These are phyloP conservation scores for Candida anglica DNA, from an alignment of 805 yeast genomes.

Conservation along the genomic window DNA sequence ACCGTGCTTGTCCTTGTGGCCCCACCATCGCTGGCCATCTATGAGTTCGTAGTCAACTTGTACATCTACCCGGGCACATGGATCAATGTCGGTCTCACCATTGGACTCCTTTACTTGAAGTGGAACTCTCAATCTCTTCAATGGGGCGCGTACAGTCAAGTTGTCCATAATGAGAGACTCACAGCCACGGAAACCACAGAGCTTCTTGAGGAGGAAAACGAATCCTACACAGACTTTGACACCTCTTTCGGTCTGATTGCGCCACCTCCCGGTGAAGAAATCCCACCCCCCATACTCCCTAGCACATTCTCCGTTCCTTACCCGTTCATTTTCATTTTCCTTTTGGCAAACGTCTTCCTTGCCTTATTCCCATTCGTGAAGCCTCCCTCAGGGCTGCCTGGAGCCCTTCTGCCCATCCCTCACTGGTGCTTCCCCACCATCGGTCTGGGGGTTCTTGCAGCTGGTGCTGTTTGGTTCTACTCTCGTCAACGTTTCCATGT, in stretches of 20 bases:
- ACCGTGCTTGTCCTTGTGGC: conserved; percentile 49
- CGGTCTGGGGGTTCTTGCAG: conserved; percentile 41
- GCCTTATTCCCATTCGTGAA: conserved; percentile 56
- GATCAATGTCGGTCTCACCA: conserved; percentile 49
- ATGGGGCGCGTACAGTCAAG: conserved; percentile 33
- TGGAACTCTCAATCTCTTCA: conserved; percentile 28
- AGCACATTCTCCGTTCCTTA: conserved; percentile 27
- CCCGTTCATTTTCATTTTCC: conserved; percentile 31
- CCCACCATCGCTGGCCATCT: conserved; percentile 63
- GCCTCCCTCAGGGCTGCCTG: conserved; percentile 35
- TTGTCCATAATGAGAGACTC: conserved; percentile 4
- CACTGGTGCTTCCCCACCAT: conserved; percentile 57
- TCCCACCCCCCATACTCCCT: too few species aligned
- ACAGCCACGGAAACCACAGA: conserved; percentile 6
- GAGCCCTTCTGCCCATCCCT: conserved; percentile 34
- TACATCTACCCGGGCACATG: conserved; percentile 64
- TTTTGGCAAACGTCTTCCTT: conserved; percentile 44
- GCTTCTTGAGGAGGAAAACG: conserved; percentile 2
- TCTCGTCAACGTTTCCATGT: conserved; percentile 5
- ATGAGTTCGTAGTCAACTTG: conserved; percentile 58
- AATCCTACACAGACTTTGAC: conserved; percentile 8
- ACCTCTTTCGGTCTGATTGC: conserved; percentile 4
- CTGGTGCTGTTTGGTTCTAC: conserved; percentile 35
- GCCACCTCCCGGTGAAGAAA: too few species aligned
- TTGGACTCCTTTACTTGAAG: conserved; percentile 52